Base-by-base conservation (phyloP, 2,329 filamentous ascomycete genomes). In the Colletotrichum spinosum region DNA sequence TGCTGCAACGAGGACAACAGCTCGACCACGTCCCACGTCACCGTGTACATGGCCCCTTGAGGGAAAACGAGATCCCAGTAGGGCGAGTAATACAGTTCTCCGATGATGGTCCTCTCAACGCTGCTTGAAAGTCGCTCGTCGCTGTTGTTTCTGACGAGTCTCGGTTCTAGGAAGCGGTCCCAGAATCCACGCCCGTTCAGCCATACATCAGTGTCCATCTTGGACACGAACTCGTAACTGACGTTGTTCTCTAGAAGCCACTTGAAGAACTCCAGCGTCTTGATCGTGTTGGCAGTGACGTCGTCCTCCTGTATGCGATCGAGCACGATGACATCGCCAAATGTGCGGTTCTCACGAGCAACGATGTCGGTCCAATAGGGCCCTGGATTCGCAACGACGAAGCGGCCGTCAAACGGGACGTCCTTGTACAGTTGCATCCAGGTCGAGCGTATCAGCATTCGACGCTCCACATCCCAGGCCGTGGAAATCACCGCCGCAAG, bases 311-410 rank as follows among this genome's bases (percentile, higher is more conserved):
- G 66, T 3, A 76, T 57, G 49, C 74, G 69, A n/a, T 76, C 72
- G 5, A 77, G 74, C 2, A 77, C 71, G 63, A 77, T 75, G 42
- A 77, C 70, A 57, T 77, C 75, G 12, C 75, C 75, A 67, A 72
- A 75, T 2, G 75, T 77, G 35, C 67, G 68, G 55, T 77, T 77
- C 65, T 77, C 75, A 33, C 62, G 69, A 3, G 65, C 62, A n/a
- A 76, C 65, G 1, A 69, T 63, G 8, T 72, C 68, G 2, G 58
- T 70, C 74, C 73, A 75, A 8, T 52, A 62, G 4, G 69, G 60
- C 0, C 71, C 71, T 1, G 75, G 75, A 50, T 77, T 76, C 0
- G 74, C 69, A 3, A 77, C 69, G 9, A 77, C 74, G 56, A 77
- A 77, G 8, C 73, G 71, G 1, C 67, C 65, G 10, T 72, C 72